Evolutionary conservation across 805 yeast species (phyloP), one percentile per base, ranked within the genome.

Genomic region (Cyberlindnera misumaiensis): DNA sequence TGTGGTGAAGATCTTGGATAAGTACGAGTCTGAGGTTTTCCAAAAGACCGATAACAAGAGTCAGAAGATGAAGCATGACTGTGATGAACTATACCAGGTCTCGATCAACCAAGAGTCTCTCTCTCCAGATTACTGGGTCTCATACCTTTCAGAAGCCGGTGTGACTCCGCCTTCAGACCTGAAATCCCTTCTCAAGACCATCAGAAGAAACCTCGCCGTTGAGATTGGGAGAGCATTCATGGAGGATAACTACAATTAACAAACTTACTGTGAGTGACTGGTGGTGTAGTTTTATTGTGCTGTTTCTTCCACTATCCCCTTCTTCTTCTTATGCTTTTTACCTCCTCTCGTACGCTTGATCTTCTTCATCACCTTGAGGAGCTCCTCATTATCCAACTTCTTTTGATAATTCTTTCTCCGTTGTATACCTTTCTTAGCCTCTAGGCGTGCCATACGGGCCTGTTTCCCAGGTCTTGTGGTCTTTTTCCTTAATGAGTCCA

Each of bases 401-500:
- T 40, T 38, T 27, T 37, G 38, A 3, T 35, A 15, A 16, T 39
- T 38, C 20, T 41, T 38, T 11, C 52, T 30, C 31, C 40, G 39
- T 13, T 43, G 24, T 4, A 34, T 41, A 4, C 41, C 37, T 20
- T 32, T 34, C 34, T 42, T 50, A 9, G 48, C 25, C 11, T 38
- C 38, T 6, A 45, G 36, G 2, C 39, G 35, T 5, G 42, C 40
- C 10, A 40, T 4, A 42, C 59, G 46, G 13, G 47, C 47, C 40
- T 52, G 52, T 34, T 55, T 53, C 3, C 59, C 59, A 2, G 56
- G 54, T 42, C 59, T 51, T 0, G 35, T 34, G 11, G 39, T 45
- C 27, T 38, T 45, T 30, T 40, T 42, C 2, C 26, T 26, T 27
- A 46, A 39, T 7, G 17, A 11, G 9, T 35, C 15, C 4, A 39